Percentiles rank a stretch among this genome's conserved stretches.
Conservation (phyloP, 129 eudicot genomes). For the Centella asiatica region DNA sequence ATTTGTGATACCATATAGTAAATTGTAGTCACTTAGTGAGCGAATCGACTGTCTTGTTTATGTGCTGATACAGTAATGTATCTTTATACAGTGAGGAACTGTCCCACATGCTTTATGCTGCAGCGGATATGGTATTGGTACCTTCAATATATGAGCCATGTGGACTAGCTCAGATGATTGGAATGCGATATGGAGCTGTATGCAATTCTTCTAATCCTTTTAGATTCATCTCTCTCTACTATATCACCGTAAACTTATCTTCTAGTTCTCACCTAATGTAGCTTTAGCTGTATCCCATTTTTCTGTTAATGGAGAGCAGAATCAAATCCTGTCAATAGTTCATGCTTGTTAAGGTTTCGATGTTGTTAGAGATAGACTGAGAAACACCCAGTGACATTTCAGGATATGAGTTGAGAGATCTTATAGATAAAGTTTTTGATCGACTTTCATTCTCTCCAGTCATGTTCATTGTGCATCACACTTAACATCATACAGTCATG, state of each 20-base stretch:
- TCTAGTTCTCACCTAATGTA: no score
- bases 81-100: conserved; percentile 68
- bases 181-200: conserved; percentile 95
- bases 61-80: conserved; percentile 2
- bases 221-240: neutral
- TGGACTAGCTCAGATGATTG: conserved; percentile 87
- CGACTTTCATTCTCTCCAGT: neutral
- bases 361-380: no score
- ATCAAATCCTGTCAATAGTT: no score
- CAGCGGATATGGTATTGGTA: conserved; percentile 76
- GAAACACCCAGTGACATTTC: no score
- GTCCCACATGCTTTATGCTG: conserved; percentile 84
- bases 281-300: no score
- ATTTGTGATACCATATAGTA: neutral
- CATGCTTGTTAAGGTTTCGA: no score
- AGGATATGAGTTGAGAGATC: no score
- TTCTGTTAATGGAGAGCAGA: no score
- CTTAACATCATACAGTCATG: neutral
- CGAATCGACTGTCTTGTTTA: neutral
- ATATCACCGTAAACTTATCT: neutral
- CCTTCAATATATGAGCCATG: conserved; percentile 94
- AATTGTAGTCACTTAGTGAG: neutral
- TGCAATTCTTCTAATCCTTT: conserved; percentile 9
- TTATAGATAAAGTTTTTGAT: no score
- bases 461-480: neutral